These are phyloP conservation scores for Nemania abortiva DNA, from an alignment of 2,329 filamentous ascomycete genomes.

Conservation along the genomic window DNA sequence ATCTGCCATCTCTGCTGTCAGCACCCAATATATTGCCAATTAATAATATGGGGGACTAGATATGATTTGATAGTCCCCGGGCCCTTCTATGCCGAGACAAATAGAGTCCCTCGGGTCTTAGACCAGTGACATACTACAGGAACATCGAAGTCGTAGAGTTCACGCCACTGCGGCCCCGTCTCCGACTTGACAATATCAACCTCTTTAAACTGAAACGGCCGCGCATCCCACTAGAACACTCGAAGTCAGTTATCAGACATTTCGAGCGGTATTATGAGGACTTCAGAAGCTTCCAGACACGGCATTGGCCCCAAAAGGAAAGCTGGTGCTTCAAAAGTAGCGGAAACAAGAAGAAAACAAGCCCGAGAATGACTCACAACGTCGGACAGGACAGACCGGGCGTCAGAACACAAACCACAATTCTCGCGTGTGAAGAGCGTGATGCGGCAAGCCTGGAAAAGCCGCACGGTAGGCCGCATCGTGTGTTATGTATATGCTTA, in stretches of 20 bases:
- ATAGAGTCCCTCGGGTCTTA: not conserved
- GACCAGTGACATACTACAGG: conserved; percentile 72
- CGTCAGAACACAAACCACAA: conserved; percentile 77
- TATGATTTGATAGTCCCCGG: not conserved
- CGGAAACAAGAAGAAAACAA: no score
- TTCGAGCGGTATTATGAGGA: no score
- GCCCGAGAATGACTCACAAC: no score
- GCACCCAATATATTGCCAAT: conserved; percentile 9
- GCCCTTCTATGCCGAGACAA: not conserved
- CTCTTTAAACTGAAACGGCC: conserved; percentile 77
- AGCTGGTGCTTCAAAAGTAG: no score
- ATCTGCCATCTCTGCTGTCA: conserved; percentile 57
- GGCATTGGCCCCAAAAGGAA: no score
- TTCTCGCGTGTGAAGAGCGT: conserved; percentile 80
- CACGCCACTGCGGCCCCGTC: conserved; percentile 71
- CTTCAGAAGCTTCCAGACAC: no score
- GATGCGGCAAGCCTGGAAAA: conserved; percentile 71
- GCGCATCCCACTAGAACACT: conserved; percentile 73
- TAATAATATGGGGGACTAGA: not conserved
- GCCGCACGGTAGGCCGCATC: conserved; percentile 65
- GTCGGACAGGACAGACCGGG: conserved; percentile 74
- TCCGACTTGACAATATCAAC: conserved; percentile 75
- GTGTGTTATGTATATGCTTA: not conserved
- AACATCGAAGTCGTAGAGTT: conserved; percentile 84
- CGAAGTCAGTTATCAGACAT: no score